Base-by-base conservation (phyloP, 768 basidiomycete species). In the Cystofilobasidium macerans region DNA sequence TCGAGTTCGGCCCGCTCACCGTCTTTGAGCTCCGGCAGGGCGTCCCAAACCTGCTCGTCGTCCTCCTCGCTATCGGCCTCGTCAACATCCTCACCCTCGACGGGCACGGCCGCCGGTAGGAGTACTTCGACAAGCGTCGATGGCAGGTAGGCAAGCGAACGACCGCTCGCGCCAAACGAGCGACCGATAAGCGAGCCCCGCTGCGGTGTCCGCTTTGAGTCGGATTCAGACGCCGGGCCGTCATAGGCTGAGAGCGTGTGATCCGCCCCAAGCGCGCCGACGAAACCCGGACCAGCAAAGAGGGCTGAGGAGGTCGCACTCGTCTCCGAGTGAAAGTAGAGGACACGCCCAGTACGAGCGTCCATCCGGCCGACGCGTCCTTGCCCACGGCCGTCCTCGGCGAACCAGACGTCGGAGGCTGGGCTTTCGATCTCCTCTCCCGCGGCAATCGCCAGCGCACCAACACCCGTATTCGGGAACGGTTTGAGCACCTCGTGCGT, bases 181-280 rank as follows among this genome's bases (percentile, higher is more conserved):
- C 76, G 43, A 85, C 77, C 33, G 79, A 81, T 12, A 84, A 85
- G 8, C 87, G 86, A 5, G 78, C 76, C 61, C 81, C 81, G 56
- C 82, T 85, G 72, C 84, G 77, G 76, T 81, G 89, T 35, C 79
- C 72, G 72, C 85, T 89, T 51, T 77, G 74, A 57, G 84, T 81
- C 66, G 82, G 81, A 80, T 81, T 0, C 74, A 76, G 68, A 78
- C 74, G 20, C 71, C 20, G 63, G 79, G 16, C 14, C 7, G 42
- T 5, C 42, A 79, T 4, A 81, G 26, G 56, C 43, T 20, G 35
- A 51, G 51, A 51, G 51, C 80, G 70, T 81, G 84, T 73, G 89
- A 87, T 51, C 89, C 76, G 38, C 88, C 83, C 26, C 82, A 75
- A 75, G 82, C 88, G 47, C 86, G 82, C 74, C 89, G 88, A 51